Base-by-base conservation (phyloP, 768 basidiomycete species). In the Phlegmacium glaucopus region DNA sequence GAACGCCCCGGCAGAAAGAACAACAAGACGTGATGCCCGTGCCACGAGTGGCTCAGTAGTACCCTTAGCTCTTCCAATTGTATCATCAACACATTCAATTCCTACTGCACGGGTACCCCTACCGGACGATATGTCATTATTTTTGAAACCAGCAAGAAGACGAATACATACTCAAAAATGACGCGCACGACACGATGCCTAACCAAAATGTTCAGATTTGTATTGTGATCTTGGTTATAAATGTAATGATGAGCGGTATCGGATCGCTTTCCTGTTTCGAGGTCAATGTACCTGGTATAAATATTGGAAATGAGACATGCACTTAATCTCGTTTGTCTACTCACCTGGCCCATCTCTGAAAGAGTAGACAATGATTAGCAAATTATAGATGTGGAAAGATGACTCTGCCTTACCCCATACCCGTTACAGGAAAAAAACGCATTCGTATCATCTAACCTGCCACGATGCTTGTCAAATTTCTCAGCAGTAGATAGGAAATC, bases 311-410 rank as follows among this genome's bases (percentile, higher is more conserved):
- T 9, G 17, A 12, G n/a, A 18, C 28, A 35, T n/a, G 13, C 2
- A 43, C 29, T 27, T 36, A 43, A 39, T 25, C 44, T 18, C 25
- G 69, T 29, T 29, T 30, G 25, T 16, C 4, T 12, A 16, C 13
- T 7, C 48, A 82, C 81, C 74, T 80, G 41, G 67, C 68, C 78
- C 79, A 82, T 61, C 72, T 65, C 81, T 83, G 47, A 8, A 43
- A 26, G 12, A 29, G 4, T 4, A 22, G 15, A 38, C 26, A 5
- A 15, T 32, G 7, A 30, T 42, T n/a, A 49, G 37, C 11, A 16
- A 41, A 16, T 15, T 27, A 37, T 29, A 10, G 10, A 34, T 15
- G 28, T n/a, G 2, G 27, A 3, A n/a, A 11, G 35, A 11, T 9
- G 16, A n/a, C 12, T 6, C 65, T 22, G 22, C 5, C 75, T 50